These are phyloP conservation scores for Aspergillus haitiensis DNA, from an alignment of 495 filamentous ascomycete species.

Conservation along the genomic window DNA sequence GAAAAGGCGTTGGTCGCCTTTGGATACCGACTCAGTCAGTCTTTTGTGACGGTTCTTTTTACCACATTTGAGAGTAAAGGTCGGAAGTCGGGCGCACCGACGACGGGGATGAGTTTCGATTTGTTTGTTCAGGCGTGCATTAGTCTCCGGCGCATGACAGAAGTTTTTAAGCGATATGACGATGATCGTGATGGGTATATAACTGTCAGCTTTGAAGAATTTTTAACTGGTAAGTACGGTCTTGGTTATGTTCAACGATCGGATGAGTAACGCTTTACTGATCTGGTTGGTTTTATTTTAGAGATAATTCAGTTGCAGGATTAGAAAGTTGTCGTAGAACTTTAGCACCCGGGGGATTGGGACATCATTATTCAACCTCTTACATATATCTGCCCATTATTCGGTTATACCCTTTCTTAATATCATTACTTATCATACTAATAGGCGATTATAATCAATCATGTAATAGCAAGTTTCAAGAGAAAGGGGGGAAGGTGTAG, in stretches of 20 bases:
- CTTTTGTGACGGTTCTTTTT: constrained; percentile 83
- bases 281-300: constrained; percentile 15
- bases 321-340: constrained; percentile 21
- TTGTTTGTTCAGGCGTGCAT: constrained; percentile 98
- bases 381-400: too few relatives aligned
- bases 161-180: constrained; percentile 99
- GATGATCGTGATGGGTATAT: constrained; percentile 94
- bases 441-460: too few relatives aligned
- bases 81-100: constrained; percentile 30
- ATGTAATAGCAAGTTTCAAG: background rate
- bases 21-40: constrained; percentile 82
- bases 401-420: too few relatives aligned
- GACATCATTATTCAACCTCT: background rate
- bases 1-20: constrained; percentile 90
- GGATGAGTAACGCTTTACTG: background rate
- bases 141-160: constrained; percentile 94
- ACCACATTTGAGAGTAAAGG: constrained; percentile 59
- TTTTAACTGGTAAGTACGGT: constrained; percentile 60
- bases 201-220: constrained; percentile 79
- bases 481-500: background rate
- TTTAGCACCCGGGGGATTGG: background rate
- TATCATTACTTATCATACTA: too few relatives aligned
- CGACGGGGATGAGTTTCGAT: constrained; percentile 82
- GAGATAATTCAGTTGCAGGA: constrained; percentile 47
- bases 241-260: background rate